Percentiles rank a stretch among this genome's conserved stretches.
Evolutionary conservation across 257 asterid species (phyloP).

Genomic region (Striga asiatica): DNA sequence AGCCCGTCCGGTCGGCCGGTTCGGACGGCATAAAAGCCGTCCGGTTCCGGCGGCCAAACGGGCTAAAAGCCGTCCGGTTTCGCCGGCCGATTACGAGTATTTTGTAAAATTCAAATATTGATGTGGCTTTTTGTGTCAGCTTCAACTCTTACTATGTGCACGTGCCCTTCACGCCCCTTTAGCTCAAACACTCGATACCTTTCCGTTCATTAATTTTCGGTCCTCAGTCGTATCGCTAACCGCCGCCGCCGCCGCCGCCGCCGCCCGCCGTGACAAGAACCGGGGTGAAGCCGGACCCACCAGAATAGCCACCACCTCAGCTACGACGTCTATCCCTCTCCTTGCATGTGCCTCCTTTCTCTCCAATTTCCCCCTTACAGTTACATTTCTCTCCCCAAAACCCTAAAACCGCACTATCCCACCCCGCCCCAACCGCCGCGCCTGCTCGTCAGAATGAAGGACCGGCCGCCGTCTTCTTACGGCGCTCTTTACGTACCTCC

Average conservation of each 20-base stretch:
- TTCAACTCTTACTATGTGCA: background rate
- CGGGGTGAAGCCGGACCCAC: background rate
- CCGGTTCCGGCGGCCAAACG: too few species aligned
- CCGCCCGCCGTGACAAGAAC: slow-evolving; percentile 10
- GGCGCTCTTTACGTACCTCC: slow-evolving; percentile 67
- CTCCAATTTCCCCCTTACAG: slow-evolving; percentile 24
- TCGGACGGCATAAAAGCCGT: too few species aligned
- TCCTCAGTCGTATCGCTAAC: slow-evolving; percentile 9
- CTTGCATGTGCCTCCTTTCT: slow-evolving; percentile 43
- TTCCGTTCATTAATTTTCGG: slow-evolving; percentile 9
- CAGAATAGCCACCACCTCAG: background rate
- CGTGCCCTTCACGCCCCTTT: slow-evolving; percentile 16
- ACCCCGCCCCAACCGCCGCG: slow-evolving; percentile 18
- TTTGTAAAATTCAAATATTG: too few species aligned
- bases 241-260: slow-evolving; percentile 9
- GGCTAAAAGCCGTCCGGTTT: too few species aligned
- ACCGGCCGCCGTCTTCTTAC: slow-evolving; percentile 37
- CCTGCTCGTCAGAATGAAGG: slow-evolving; percentile 39
- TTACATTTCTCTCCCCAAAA: slow-evolving; percentile 23
- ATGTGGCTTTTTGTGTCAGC: background rate
- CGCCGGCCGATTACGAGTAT: too few species aligned
- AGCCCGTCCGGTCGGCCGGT: too few species aligned
- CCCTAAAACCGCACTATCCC: slow-evolving; percentile 38
- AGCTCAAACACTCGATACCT: too few species aligned
- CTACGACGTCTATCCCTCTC: slow-evolving; percentile 10